Base-by-base conservation (phyloP, 768 basidiomycete species). In the Trametes coccinea region DNA sequence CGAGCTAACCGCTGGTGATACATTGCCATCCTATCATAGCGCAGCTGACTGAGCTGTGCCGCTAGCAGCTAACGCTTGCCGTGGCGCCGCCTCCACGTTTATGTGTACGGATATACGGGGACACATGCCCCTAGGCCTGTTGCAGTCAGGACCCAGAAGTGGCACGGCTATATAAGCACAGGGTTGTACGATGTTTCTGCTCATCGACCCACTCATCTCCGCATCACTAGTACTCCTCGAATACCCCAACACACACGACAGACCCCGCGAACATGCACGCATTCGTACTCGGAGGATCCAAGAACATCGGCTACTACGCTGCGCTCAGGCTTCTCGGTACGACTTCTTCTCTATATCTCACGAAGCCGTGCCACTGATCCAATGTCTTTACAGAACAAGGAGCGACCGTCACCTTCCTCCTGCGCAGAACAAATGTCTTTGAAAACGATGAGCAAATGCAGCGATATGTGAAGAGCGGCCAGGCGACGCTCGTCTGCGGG, bases 321-420 rank as follows among this genome's bases (percentile, higher is more conserved):
- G 61, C 69, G 3, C 41, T 72, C 16, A 59, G 74, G 22, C 69
- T 77, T 1, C 71, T 77, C 8, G 65, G 75, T 76, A 51, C 5
- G 73, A 5, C n/a, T n/a, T 50, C 37, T 6, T 39, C 37, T 39
- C 37, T 13, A 39, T 39, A 39, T 39, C 37, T 39, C 37, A 13
- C 37, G 37, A 39, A 43, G 31, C 29, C 48, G 17, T 56, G 37
- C 55, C 61, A 4, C 49, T 44, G 8, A 30, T 22, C 4, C 22
- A 22, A 16, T 4, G 10, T 27, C 22, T 47, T 48, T 50, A 31
- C 66, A 89, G 88, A 76, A 5, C 72, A 78, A 53, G 87, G 88
- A 41, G 77, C 82, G 3, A 84, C 78, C 2, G 84, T 89, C 0
- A 87, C 86, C 0, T 89, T 86, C 66, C 77, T 89, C 11, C 77